phyloP scores from a whole-genome alignment of 2,329 filamentous ascomycete species.

The Epichloe coenophiala region DNA sequence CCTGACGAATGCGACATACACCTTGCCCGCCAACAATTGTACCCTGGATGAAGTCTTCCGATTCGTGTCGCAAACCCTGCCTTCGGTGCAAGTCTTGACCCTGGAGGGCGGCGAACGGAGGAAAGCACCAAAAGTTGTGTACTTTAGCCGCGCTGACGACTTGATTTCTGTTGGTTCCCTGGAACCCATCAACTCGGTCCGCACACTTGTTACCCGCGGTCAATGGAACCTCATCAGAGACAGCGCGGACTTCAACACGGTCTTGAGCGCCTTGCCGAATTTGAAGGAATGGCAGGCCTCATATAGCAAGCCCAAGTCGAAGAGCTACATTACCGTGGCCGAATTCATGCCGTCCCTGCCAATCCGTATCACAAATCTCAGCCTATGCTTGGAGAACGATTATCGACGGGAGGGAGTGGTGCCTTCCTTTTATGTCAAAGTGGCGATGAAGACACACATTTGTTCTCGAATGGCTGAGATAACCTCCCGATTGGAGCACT shows the following conservation, averaged over 20 bases:
- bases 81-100: constrained; percentile 51
- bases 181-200: constrained; percentile 34
- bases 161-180: constrained; percentile 11
- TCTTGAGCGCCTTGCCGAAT: constrained; percentile 50
- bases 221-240: constrained; percentile 65
- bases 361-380: constrained; percentile 44
- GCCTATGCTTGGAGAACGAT: constrained; percentile 58
- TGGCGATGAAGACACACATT: constrained; percentile 46
- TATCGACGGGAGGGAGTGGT: constrained; percentile 51
- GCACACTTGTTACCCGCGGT: constrained; percentile 57
- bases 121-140: constrained; percentile 53
- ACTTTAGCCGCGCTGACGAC: constrained; percentile 14
- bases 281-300: constrained; percentile 50
- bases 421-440: constrained; percentile 47
- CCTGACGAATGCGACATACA: constrained; percentile 43
- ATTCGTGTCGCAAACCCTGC: constrained; percentile 46
- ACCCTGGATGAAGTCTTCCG: constrained; percentile 56
- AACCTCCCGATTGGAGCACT: constrained; percentile 48
- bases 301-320: constrained; percentile 59
- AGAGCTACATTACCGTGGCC: constrained; percentile 59
- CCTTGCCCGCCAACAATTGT: constrained; percentile 50
- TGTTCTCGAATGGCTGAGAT: constrained; percentile 50
- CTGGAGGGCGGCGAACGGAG: constrained; percentile 66
- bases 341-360: constrained; percentile 47
- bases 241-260: constrained; percentile 46